Evolutionary conservation across 179 eudicot genomes (phyloP).

Genomic region (Silene noctiflora): DNA sequence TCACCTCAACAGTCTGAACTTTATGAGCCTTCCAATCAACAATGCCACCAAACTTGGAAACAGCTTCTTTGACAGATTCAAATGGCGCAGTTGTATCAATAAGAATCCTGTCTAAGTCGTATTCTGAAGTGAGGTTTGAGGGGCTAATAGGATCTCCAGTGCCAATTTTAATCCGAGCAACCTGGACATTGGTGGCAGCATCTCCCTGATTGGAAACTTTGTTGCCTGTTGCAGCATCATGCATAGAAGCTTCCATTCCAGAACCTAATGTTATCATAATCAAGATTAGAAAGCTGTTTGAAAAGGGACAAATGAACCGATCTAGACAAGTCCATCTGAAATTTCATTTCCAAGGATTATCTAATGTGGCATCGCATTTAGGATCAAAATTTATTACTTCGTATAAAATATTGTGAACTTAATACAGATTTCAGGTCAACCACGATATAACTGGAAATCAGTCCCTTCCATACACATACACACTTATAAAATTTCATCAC

Average conservation of each 20-base stretch:
- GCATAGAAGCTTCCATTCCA: slow-evolving; percentile 14
- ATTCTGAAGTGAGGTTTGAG: slow-evolving; percentile 34
- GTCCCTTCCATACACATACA: neutral
- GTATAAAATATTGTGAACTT: neutral
- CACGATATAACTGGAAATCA: neutral
- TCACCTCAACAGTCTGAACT: slow-evolving; percentile 74
- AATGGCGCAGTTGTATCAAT: slow-evolving; percentile 85
- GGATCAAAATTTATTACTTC: neutral
- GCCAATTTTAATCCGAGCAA: slow-evolving; percentile 13
- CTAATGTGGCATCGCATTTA: neutral
- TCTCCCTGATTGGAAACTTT: slow-evolving; percentile 13
- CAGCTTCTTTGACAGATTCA: slow-evolving; percentile 91
- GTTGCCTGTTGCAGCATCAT: slow-evolving; percentile 19
- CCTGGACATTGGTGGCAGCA: slow-evolving; percentile 11
- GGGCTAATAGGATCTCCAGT: slow-evolving; percentile 28
- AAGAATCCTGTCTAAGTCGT: slow-evolving; percentile 34
- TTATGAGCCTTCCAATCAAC: slow-evolving; percentile 96
- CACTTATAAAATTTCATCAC: neutral
- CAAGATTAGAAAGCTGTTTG: slow-evolving; percentile 8
- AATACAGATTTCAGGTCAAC: neutral
- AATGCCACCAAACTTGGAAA: slow-evolving; percentile 93
- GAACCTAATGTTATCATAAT: slow-evolving; percentile 9
- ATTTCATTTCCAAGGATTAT: neutral
- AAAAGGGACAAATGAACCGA: neutral
- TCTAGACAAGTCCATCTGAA: neutral